These are phyloP conservation scores for Termitomyces sp. DNA, from an alignment of 768 basidiomycete genomes.

Conservation along the genomic window DNA sequence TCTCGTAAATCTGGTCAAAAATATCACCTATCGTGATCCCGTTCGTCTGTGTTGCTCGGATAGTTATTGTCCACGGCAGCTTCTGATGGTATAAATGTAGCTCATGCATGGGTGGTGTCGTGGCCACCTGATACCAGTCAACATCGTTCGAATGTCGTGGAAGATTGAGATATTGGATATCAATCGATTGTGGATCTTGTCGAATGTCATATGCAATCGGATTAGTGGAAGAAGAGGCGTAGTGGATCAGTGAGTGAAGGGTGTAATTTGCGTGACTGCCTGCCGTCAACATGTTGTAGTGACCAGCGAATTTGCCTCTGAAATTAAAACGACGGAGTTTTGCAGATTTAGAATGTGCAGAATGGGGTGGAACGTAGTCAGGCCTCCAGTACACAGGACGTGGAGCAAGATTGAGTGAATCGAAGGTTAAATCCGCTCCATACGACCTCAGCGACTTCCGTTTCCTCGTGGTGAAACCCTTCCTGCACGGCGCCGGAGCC, in stretches of 20 bases:
- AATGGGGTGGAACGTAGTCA: conserved; percentile 8
- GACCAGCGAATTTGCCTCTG: neutral
- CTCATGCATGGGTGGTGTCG: conserved; percentile 36
- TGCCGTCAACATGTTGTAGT: neutral
- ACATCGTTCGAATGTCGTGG: conserved; percentile 11
- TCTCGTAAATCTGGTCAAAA: conserved; percentile 33
- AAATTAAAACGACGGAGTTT: conserved; percentile 2
- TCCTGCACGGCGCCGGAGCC: neutral
- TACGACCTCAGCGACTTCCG: neutral
- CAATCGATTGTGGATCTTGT: conserved; percentile 4
- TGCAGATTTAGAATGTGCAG: neutral
- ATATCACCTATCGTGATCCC: conserved; percentile 48
- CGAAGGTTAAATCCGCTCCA: conserved; percentile 2
- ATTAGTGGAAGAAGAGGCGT: conserved; percentile 1
- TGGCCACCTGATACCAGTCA: conserved; percentile 29
- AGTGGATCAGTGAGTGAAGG: conserved; percentile 10
- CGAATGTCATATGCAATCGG: conserved; percentile 15
- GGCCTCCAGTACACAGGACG: conserved; percentile 12
- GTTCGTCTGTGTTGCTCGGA: conserved; percentile 28
- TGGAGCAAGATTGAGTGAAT: conserved; percentile 9
- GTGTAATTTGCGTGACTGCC: neutral
- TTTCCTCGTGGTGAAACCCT: neutral
- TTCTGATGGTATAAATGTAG: conserved; percentile 44
- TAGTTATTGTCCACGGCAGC: conserved; percentile 49
- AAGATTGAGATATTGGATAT: conserved; percentile 12